These are phyloP conservation scores for Hypoxylon sp. DNA, from an alignment of 2,329 filamentous ascomycete species.

Conservation along the genomic window DNA sequence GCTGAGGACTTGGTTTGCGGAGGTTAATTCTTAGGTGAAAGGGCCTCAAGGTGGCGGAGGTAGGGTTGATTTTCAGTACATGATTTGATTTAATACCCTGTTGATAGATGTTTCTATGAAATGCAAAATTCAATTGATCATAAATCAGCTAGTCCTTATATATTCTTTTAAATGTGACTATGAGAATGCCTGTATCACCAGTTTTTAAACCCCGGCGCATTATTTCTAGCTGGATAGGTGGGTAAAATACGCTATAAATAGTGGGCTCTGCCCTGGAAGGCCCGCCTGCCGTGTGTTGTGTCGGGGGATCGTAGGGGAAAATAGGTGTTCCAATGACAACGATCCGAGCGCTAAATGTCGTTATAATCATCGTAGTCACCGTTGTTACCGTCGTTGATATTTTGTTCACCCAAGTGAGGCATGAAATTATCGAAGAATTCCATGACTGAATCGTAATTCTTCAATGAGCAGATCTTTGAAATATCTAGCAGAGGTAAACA, in stretches of 20 bases:
- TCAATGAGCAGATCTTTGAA: conserved; percentile 46
- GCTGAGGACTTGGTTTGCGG: conserved; percentile 95
- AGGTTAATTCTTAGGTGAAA: conserved; percentile 63
- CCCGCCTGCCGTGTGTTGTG: too few relatives aligned
- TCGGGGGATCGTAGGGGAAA: too few relatives aligned
- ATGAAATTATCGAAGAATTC: conserved; percentile 50
- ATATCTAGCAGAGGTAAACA: conserved; percentile 46
- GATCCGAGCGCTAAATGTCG: background rate
- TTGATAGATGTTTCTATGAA: background rate
- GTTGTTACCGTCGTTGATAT: background rate
- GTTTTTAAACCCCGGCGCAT: background rate
- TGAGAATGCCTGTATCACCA: background rate
- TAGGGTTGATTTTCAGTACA: conserved; percentile 4
- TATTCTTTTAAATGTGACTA: background rate
- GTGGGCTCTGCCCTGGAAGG: too few relatives aligned
- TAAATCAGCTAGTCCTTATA: background rate
- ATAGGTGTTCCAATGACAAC: too few relatives aligned
- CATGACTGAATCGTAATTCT: conserved; percentile 33
- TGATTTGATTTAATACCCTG: conserved; percentile 5
- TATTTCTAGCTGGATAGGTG: background rate
- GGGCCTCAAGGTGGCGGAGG: background rate
- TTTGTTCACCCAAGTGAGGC: background rate
- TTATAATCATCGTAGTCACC: background rate
- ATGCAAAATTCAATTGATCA: background rate
- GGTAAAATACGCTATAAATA: background rate